These are phyloP conservation scores for Naganishia sp. DNA, from an alignment of 1,284 basidiomycete genomes.

Conservation along the genomic window DNA sequence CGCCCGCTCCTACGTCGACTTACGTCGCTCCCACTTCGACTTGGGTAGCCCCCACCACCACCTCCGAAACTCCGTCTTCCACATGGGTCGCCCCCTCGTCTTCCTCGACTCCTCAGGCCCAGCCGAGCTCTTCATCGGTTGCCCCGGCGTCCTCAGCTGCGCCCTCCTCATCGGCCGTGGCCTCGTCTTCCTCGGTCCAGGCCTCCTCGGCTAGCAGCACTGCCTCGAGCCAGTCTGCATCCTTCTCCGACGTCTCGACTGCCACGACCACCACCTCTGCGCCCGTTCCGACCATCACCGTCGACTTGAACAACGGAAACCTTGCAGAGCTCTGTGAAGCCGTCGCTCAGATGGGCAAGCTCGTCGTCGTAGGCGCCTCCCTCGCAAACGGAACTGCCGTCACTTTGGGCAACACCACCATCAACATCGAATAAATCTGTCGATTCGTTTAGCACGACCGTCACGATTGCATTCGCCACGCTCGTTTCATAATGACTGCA, in stretches of 20 bases:
- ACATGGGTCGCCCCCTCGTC: slow-evolving; percentile 44
- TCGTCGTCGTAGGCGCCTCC: slow-evolving; percentile 44
- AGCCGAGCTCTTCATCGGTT: neutral
- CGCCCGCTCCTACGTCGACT: slow-evolving; percentile 39
- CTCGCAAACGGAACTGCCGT: slow-evolving; percentile 21
- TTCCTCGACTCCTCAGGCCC: slow-evolving; percentile 28
- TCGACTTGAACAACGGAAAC: slow-evolving; percentile 62
- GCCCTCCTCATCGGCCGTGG: slow-evolving; percentile 33
- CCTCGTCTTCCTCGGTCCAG: slow-evolving; percentile 33
- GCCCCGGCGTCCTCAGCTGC: slow-evolving; percentile 24
- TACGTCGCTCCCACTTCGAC: slow-evolving; percentile 40
- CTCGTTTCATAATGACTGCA: slow-evolving; percentile 18
- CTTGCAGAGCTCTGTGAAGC: slow-evolving; percentile 99
- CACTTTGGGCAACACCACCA: slow-evolving; percentile 7
- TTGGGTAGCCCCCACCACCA: slow-evolving; percentile 38
- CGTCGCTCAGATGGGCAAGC: slow-evolving; percentile 79
- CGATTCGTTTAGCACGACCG: too few relatives aligned
- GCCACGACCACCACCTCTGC: slow-evolving; percentile 18
- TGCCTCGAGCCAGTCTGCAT: slow-evolving; percentile 20
- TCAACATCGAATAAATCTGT: slow-evolving; percentile 15
- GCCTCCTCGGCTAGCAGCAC: slow-evolving; percentile 30
- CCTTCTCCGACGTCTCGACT: slow-evolving; percentile 18
- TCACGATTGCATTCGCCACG: slow-evolving; percentile 1
- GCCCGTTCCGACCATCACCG: slow-evolving; percentile 44
- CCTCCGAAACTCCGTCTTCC: slow-evolving; percentile 42